Evolutionary conservation across 2,329 filamentous ascomycete species (phyloP), one percentile per base, ranked within the genome.

Genomic region (Clonostachys chloroleuca): DNA sequence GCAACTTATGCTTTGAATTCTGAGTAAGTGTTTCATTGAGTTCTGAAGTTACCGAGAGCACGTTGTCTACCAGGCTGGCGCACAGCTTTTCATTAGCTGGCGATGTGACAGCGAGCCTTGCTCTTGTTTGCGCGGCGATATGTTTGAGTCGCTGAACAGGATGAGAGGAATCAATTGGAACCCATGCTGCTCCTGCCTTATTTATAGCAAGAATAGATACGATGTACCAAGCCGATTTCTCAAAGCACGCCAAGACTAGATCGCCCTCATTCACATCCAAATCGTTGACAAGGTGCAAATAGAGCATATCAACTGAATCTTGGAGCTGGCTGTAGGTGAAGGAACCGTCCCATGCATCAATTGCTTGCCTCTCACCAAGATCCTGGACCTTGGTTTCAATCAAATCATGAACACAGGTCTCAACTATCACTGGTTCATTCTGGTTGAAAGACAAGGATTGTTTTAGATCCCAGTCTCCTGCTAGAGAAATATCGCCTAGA

Each of bases 341-440:
- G 12, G 17, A n/a, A 49, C 70, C 69, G 47, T 74, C 70, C 69
- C 69, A 73, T 3, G 70, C 69, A 42, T 67, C 55, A 30, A 74
- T 62, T 2, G 44, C 42, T 7, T 24, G n/a, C 12, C 18, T n/a
- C 13, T 43, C 24, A n/a, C 18, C 12, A 13, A 12, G 9, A 16
- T n/a, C 5, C 2, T 33, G 17, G 13, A 8, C 42, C 20, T 43
- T 12, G 18, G 4, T 43, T 13, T 18, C 42, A 16, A 43, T n/a
- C 14, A 43, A 16, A 24, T 18, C 42, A 33, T 43, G 42, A 30
- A 43, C 24, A n/a, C 17, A 24, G 20, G 3, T 34, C 12, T 43
- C 42, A 12, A 43, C 34, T 18, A 43, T 24, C 42, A 30, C 42
- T 18, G 42, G 42, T 12, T 39, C 36, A 8, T 39, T 3, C 6